Conservation (phyloP, 2,329 filamentous ascomycete genomes). For the Colletotrichum sp. region DNA sequence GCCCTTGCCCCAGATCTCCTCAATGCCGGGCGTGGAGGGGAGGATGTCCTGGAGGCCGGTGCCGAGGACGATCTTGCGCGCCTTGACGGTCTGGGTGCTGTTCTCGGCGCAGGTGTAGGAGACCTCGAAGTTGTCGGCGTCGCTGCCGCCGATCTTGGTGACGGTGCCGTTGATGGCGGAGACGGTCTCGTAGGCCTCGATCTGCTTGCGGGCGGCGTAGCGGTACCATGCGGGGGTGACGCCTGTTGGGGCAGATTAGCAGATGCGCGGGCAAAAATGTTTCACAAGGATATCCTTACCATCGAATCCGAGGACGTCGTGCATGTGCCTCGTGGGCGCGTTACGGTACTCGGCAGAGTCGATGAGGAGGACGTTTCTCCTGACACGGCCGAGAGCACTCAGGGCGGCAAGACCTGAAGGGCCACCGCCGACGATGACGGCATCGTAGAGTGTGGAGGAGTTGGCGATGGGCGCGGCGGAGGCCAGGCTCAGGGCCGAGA, state of each 20-base stretch:
- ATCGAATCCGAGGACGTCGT: conserved; percentile 65
- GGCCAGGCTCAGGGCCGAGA: neutral
- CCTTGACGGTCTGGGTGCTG: conserved; percentile 37
- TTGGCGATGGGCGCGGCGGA: neutral
- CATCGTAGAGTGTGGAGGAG: conserved; percentile 48
- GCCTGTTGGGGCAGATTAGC: conserved; percentile 38
- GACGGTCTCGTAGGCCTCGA: conserved; percentile 28
- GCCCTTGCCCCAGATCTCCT: conserved; percentile 62
- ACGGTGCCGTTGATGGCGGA: conserved; percentile 45
- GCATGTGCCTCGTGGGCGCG: conserved; percentile 59
- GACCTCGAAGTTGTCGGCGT: conserved; percentile 52
- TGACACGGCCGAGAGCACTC: conserved; percentile 64
- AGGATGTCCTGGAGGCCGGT: conserved; percentile 62
- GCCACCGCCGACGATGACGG: conserved; percentile 62
- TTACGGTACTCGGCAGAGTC: conserved; percentile 66
- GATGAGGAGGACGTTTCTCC: conserved; percentile 58
- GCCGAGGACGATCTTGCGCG: conserved; percentile 61
- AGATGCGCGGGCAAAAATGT: neutral
- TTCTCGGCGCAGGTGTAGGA: conserved; percentile 25
- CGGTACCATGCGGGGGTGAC: conserved; percentile 60
- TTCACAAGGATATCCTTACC: conserved; percentile 39
- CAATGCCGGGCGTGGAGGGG: conserved; percentile 58
- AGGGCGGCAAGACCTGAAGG: conserved; percentile 59
- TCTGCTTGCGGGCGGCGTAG: conserved; percentile 55
- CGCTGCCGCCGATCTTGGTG: conserved; percentile 41